phyloP scores from a whole-genome alignment of 768 basidiomycete species.

The Tricholoma matsutake region DNA sequence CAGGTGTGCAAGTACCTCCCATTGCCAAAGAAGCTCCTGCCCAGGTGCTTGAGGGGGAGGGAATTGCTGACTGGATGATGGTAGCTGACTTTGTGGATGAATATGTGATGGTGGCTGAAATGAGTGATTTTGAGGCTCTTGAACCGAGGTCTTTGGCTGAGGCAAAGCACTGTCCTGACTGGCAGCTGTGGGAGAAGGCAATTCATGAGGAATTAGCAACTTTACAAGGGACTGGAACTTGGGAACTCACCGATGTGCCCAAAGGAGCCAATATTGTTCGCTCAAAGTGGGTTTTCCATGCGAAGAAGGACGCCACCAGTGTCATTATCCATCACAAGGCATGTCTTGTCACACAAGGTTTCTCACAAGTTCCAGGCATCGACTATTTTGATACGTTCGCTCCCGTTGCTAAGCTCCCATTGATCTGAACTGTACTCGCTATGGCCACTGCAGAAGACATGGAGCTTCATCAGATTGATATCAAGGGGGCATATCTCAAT shows the following conservation, averaged over 20 bases:
- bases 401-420: no score
- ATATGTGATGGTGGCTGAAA: constrained; percentile 6
- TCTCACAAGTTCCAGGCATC: no score
- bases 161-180: constrained; percentile 8
- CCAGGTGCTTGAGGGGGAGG: constrained; percentile 2
- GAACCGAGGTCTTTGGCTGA: constrained; percentile 13
- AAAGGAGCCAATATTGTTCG: constrained; percentile 26
- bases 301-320: no score
- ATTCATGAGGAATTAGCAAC: neutral
- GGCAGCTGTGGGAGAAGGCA: constrained; percentile 19
- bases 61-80: no score
- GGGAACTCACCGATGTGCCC: neutral
- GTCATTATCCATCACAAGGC: no score
- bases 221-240: constrained; percentile 16
- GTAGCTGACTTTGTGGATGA: neutral
- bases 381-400: no score
- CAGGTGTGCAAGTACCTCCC: neutral
- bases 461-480: no score
- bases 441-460: no score
- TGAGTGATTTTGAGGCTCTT: neutral
- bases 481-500: no score
- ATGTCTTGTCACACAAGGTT: no score
- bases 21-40: neutral
- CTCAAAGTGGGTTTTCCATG: no score
- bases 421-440: no score